A percentile compares a stretch with the other conserved stretches of the same genome.
phyloP scores from a whole-genome alignment of 805 yeast species.

The Candida coquimbonensis region DNA sequence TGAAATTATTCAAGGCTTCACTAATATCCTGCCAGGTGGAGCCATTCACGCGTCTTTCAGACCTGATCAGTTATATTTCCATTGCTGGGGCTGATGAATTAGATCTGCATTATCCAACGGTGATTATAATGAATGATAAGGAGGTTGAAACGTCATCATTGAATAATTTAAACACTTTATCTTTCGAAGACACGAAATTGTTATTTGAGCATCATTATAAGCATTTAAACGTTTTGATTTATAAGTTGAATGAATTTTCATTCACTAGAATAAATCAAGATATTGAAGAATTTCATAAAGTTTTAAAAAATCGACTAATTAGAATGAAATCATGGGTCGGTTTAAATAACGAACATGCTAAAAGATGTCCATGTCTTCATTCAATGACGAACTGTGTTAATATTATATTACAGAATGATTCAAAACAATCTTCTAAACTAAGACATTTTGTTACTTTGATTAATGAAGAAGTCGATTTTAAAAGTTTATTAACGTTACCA shows the following conservation, averaged over 20 bases:
- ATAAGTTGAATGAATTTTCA: slow-evolving; percentile 12
- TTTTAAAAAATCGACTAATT: slow-evolving; percentile 24
- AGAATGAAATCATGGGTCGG: slow-evolving; percentile 39
- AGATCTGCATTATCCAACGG: slow-evolving; percentile 22
- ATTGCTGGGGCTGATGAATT: slow-evolving; percentile 21
- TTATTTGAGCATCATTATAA: slow-evolving; percentile 18
- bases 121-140: slow-evolving; percentile 18
- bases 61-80: slow-evolving; percentile 12
- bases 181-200: slow-evolving; percentile 5
- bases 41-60: slow-evolving; percentile 11
- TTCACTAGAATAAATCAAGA: slow-evolving; percentile 15
- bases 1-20: slow-evolving; percentile 12
- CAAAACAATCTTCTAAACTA: slow-evolving; percentile 7
- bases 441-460: slow-evolving; percentile 18
- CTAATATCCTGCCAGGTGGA: slow-evolving; percentile 3
- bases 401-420: slow-evolving; percentile 16
- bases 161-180: slow-evolving; percentile 9
- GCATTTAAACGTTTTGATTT: slow-evolving; percentile 18
- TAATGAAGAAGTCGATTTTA: slow-evolving; percentile 25
- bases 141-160: background rate
- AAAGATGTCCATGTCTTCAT: slow-evolving; percentile 22
- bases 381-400: slow-evolving; percentile 30
- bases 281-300: slow-evolving; percentile 12
- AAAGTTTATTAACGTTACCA: slow-evolving; percentile 17
- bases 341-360: slow-evolving; percentile 20